phyloP scores from a whole-genome alignment of 208 protist genomes.

The Crithidia brevicula region DNA sequence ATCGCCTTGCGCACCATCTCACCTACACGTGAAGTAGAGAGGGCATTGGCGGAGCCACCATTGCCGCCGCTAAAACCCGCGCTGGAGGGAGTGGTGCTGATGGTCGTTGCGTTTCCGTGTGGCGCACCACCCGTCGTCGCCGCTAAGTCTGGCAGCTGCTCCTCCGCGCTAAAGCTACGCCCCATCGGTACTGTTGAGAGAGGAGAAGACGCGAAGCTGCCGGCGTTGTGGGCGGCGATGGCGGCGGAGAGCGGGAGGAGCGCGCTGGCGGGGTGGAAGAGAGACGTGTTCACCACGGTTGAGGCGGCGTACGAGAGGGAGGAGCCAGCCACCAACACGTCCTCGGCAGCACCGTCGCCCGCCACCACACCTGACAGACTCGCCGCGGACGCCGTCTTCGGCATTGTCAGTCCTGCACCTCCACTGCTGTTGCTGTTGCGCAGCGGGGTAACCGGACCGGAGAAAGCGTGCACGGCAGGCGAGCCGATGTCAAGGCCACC shows the following conservation, averaged over 20 bases:
- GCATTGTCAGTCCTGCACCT: neutral
- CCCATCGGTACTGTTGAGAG: neutral
- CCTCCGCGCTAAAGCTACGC: conserved; percentile 13
- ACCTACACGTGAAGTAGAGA: conserved; percentile 24
- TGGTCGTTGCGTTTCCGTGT: too few relatives aligned
- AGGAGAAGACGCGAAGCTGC: conserved; percentile 24
- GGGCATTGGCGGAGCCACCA: neutral
- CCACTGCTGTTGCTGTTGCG: neutral
- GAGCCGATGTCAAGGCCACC: neutral
- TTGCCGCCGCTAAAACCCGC: neutral
- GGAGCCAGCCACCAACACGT: conserved; percentile 3
- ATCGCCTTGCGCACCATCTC: conserved; percentile 45
- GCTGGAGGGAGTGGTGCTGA: too few relatives aligned
- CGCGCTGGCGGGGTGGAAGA: conserved; percentile 39
- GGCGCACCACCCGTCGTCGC: neutral
- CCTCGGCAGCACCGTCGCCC: conserved; percentile 1
- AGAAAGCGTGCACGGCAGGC: neutral
- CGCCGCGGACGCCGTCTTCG: neutral
- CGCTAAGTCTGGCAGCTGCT: neutral
- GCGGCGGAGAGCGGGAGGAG: conserved; percentile 29
- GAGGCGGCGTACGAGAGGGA: conserved; percentile 22
- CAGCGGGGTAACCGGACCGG: neutral
- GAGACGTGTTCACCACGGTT: conserved; percentile 52
- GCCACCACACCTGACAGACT: neutral
- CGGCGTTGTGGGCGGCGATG: conserved; percentile 15